Base-by-base conservation (phyloP, 1,139 yeast genomes). In the Sugiyamaella paludigena region DNA sequence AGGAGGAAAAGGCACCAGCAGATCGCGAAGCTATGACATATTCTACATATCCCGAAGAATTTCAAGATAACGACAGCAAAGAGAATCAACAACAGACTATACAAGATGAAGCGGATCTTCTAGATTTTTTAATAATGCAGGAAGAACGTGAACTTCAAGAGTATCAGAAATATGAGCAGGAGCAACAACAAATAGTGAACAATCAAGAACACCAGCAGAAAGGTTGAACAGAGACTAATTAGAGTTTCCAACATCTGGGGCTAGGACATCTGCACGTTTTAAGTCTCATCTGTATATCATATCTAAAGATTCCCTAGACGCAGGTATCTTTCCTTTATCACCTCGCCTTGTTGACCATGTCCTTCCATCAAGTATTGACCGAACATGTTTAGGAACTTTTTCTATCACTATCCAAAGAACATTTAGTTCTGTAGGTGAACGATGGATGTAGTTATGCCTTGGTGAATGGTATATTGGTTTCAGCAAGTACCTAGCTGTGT, bases 91-190 rank as follows among this genome's bases (percentile, higher is more conserved):
- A 19, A 10, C 7, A 28, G 32, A 10, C 29, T 15, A 10, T 34
- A 13, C 12, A 35, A 26, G 52, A 47, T 28, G 61, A 58, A 41
- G 48, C 49, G 12, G 58, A 50, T 24, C 15, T 50, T 27, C 31
- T 55, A 13, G 62, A 58, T 12, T 52, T 53, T 26, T 39, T 54
- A 48, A 36, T 58, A 40, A 31, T 33, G 30, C 43, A 34, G 9
- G 59, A 58, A 27, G 51, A 54, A 33, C 43, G 46, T 43, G 61
- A 58, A 42, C 38, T 54, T 32, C 13, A 33, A 7, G 33, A 34
- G 12, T 40, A 40, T 16, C 40, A 33, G 27, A 39, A 26, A 12
- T 13, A n/a, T 8, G 37, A 37, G 15, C 40, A 37, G 11, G 32
- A 37, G 36, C 41, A 15, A 45, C 48, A 29, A n/a, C 35, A 30